These are phyloP conservation scores for Bipolaris bicolor DNA, from an alignment of 2,329 filamentous ascomycete species.

Conservation along the genomic window DNA sequence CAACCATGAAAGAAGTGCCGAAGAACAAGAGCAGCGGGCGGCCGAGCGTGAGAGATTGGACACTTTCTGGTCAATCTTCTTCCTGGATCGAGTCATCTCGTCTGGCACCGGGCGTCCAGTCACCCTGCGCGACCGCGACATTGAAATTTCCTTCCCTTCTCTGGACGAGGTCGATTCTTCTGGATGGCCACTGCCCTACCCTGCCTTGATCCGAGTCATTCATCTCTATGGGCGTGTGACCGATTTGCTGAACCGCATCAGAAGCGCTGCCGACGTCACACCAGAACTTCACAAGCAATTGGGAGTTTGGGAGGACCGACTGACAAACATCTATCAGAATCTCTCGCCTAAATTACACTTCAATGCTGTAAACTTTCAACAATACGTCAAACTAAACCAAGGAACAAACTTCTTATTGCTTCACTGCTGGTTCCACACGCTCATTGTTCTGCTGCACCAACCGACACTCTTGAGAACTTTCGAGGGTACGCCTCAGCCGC, in stretches of 20 bases:
- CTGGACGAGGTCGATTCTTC: slow-evolving; percentile 61
- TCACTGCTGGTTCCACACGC: slow-evolving; percentile 87
- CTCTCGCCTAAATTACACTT: slow-evolving; percentile 79
- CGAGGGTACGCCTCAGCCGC: slow-evolving; percentile 69
- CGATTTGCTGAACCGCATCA: slow-evolving; percentile 82
- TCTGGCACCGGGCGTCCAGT: slow-evolving; percentile 85
- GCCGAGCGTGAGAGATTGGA: slow-evolving; percentile 83
- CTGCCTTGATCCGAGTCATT: slow-evolving; percentile 80
- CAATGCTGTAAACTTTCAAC: slow-evolving; percentile 83
- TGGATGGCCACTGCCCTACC: slow-evolving; percentile 78
- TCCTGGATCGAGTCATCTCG: slow-evolving; percentile 85
- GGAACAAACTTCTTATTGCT: slow-evolving; percentile 86
- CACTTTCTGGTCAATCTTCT: slow-evolving; percentile 89
- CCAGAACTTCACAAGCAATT: slow-evolving; percentile 74
- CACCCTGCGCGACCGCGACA: slow-evolving; percentile 82
- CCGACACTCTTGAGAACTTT: slow-evolving; percentile 83
- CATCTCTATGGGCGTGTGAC: slow-evolving; percentile 85
- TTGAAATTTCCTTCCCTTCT: slow-evolving; percentile 74
- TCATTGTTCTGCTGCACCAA: slow-evolving; percentile 84
- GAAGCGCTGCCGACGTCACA: slow-evolving; percentile 74
- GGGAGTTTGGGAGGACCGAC: slow-evolving; percentile 77
- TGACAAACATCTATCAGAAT: slow-evolving; percentile 76
- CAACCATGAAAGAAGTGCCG: slow-evolving; percentile 44
- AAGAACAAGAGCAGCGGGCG: slow-evolving; percentile 62
- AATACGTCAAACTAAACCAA: slow-evolving; percentile 79